Base-by-base conservation (phyloP, 108 stramenopile species). In the Fistulifera pelliculosa region DNA sequence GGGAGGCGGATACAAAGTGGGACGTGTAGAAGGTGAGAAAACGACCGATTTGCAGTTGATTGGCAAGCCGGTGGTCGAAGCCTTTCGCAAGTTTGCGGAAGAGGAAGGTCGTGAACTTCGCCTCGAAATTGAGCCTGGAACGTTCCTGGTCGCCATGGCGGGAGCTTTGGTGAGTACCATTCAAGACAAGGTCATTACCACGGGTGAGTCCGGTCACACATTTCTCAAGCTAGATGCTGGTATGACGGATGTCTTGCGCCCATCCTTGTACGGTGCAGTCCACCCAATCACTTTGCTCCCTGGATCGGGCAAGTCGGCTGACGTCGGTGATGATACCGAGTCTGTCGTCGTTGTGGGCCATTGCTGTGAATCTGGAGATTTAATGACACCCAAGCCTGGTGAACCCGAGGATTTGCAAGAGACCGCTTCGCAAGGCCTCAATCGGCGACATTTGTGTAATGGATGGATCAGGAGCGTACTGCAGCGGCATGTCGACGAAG, bases 1-100 rank as follows among this genome's bases (percentile, higher is more conserved):
- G 31, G 98, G 98, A 16, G 98, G 98, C 13, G 98, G 98, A 47
- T 98, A 96, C 94, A 98, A 98, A 76, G 98, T 98, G 0, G 98
- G 93, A 51, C 74, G 98, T 16, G 93, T 94, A 66, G 71, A 77
- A 26, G 87, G 80, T 18, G 95, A 96, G 66, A 64, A 74, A 19
- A 88, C 93, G 1, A 98, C 98, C 7, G 94, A 98, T 71, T 76
- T 98, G 62, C 75, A 80, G 24, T 81, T 79, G 56, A 87, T 96
- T 66, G 98, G 98, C 17, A 55, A 69, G 44, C 94, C 96, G 8
- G 96, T 98, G 24, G 59, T 71, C 40, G 85, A 80, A 19, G 94
- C 83, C 15, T 96, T 98, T 64, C 67, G 68, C 52, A 54, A 76
- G 4, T 98, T 96, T 68, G 88, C 90, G 12, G 60, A 62, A 54